Evolutionary conservation across 768 basidiomycete genomes (phyloP), one percentile per base, ranked within the genome.

Genomic region (Asterophora lycoperdoides): DNA sequence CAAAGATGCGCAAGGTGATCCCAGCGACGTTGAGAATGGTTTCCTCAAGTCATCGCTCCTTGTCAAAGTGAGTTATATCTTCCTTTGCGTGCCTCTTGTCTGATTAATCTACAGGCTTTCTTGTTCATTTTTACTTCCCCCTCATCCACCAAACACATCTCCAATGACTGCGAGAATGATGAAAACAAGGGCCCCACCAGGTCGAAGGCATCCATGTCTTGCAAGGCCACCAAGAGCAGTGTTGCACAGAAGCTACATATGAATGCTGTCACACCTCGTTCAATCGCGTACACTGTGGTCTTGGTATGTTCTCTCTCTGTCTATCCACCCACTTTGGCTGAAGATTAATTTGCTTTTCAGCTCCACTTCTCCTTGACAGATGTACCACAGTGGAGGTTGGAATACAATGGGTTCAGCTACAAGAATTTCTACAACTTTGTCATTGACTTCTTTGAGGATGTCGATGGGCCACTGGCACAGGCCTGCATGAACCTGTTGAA

Each of bases 211-310:
- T 3, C 26, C 9, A 11, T 13, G 6, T 15, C 33, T 14, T n/a
- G n/a, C n/a, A 40, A 35, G 30, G 38, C 36, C 28, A 44, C 48
- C 15, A 32, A 35, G 17, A 17, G 44, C 14, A 41, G 48, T 37
- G 49, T 60, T 13, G 57, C 55, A 0, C 43, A 43, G 3, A 48
- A 53, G 17, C 40, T 60, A 5, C 18, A 56, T 2, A 41, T 63
- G 18, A 20, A 46, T 9, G 50, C 51, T 23, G 62, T 64, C 5
- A 65, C 60, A 1, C 54, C 61, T 0, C 50, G 60, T 5, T 55
- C 61, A 4, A 63, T 68, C 44, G 67, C 63, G 17, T 68, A 68
- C 51, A 60, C 61, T 6, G 64, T 62, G 14, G 58, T 60, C 13
- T 56, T 56, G 46, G 67, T 68, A 47, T 23, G 54, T 34, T 36